phyloP scores from a whole-genome alignment of 495 filamentous ascomycete species.

The Pyrenopolyporus hunteri region DNA sequence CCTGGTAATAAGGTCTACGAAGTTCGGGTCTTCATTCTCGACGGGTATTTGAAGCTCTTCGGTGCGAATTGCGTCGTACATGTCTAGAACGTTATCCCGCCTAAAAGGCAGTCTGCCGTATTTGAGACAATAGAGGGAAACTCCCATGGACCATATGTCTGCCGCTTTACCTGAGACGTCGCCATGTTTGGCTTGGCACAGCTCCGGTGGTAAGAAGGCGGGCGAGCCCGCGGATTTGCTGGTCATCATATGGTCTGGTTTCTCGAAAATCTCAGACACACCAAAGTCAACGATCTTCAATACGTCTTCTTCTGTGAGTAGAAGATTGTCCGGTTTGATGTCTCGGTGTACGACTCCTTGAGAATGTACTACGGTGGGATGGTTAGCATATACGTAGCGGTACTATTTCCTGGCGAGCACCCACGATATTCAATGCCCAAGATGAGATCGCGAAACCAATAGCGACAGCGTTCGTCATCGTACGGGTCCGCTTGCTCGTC shows the following conservation, averaged over 20 bases:
- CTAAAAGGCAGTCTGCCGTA: conserved; percentile 90
- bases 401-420: conserved; percentile 37
- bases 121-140: conserved; percentile 89
- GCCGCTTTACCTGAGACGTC: conserved; percentile 87
- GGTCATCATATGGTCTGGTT: conserved; percentile 85
- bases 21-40: conserved; percentile 63
- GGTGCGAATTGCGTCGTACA: conserved; percentile 85
- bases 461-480: conserved; percentile 78
- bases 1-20: conserved; percentile 69
- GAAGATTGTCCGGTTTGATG: conserved; percentile 96
- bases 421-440: conserved; percentile 91
- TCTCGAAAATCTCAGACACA: conserved; percentile 98
- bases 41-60: conserved; percentile 60
- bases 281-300: conserved; percentile 98
- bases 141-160: conserved; percentile 99
- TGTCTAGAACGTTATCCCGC: conserved; percentile 74
- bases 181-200: conserved; percentile 88
- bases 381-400: conserved; percentile 4
- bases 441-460: conserved; percentile 95
- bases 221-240: conserved; percentile 94
- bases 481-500: conserved; percentile 84
- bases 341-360: conserved; percentile 96
- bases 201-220: conserved; percentile 91
- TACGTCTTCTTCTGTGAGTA: conserved; percentile 87
- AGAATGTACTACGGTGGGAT: conserved; percentile 68